Evolutionary conservation across 192 early-diverging fungal species (phyloP).

Genomic region (Coemansia asiatica): DNA sequence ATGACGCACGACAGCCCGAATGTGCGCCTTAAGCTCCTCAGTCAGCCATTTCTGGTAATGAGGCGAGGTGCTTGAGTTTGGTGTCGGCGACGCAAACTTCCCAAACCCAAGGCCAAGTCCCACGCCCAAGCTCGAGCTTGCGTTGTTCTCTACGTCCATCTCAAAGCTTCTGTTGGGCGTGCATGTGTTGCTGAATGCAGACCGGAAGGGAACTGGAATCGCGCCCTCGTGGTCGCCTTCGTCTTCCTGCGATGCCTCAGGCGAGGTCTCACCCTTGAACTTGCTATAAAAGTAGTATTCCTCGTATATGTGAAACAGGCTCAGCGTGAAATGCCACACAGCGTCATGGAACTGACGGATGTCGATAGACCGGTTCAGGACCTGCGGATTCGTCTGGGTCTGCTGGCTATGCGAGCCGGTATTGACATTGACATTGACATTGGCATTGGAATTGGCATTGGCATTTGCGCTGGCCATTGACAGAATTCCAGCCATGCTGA

Average conservation of each 20-base stretch:
- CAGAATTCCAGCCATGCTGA: slow-evolving; percentile 27
- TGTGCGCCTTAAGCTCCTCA: slow-evolving; percentile 46
- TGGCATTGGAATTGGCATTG: too few relatives aligned
- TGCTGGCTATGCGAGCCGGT: background rate
- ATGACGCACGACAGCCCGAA: slow-evolving; percentile 37
- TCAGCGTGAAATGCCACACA: slow-evolving; percentile 51
- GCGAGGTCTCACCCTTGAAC: slow-evolving; percentile 35
- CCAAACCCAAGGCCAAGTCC: background rate
- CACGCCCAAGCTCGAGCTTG: slow-evolving; percentile 2
- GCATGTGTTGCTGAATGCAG: background rate
- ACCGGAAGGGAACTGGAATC: slow-evolving; percentile 18
- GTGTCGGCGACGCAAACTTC: slow-evolving; percentile 6
- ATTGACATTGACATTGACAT: too few relatives aligned
- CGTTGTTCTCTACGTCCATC: slow-evolving; percentile 13
- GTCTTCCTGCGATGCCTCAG: slow-evolving; percentile 24
- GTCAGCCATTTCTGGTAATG: slow-evolving; percentile 41
- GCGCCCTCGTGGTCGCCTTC: slow-evolving; percentile 1
- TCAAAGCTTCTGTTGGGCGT: slow-evolving; percentile 4
- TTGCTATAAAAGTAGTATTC: slow-evolving; percentile 52
- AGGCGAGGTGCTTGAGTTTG: slow-evolving; percentile 19
- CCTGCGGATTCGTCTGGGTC: background rate
- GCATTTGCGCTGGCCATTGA: slow-evolving; percentile 9
- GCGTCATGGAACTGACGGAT: slow-evolving; percentile 49
- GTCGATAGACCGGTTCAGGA: slow-evolving; percentile 11
- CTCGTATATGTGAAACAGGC: slow-evolving; percentile 51